A percentile compares a stretch with the other conserved stretches of the same genome.
phyloP scores from a whole-genome alignment of 805 yeast species.

The Wickerhamiella allomyrinae region DNA sequence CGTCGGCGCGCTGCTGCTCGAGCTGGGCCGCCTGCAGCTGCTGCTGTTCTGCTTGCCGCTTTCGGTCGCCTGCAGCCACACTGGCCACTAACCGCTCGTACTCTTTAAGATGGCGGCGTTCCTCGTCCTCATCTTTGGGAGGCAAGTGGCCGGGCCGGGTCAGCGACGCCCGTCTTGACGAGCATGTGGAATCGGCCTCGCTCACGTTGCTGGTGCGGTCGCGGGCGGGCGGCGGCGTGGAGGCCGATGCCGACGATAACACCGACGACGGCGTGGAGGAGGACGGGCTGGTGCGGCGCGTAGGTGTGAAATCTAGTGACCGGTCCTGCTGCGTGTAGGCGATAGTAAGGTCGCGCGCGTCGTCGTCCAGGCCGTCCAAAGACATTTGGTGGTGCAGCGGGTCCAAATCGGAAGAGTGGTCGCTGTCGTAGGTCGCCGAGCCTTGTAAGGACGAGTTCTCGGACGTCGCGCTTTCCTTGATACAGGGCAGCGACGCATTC shows the following conservation, averaged over 20 bases:
- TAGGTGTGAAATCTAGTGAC: not conserved
- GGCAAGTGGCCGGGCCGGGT: conserved; percentile 57
- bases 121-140: conserved; percentile 44
- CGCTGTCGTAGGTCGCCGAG: conserved; percentile 7
- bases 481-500: conserved; percentile 5
- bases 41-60: conserved; percentile 19
- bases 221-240: not conserved
- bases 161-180: conserved; percentile 24
- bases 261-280: not conserved
- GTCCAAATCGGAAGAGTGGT: conserved; percentile 13
- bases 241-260: not conserved
- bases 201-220: not conserved
- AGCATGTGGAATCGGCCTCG: not conserved
- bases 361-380: conserved; percentile 24
- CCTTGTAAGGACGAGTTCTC: not conserved
- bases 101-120: conserved; percentile 38
- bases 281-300: not conserved
- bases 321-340: conserved; percentile 11
- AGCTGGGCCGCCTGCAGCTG: conserved; percentile 15
- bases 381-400: conserved; percentile 11
- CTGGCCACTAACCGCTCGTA: conserved; percentile 31
- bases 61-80: conserved; percentile 27
- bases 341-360: conserved; percentile 25
- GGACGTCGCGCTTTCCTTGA: conserved; percentile 2
- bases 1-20: conserved; percentile 14